phyloP scores from a whole-genome alignment of 140 eudicot genomes.

The Cichorium intybus region DNA sequence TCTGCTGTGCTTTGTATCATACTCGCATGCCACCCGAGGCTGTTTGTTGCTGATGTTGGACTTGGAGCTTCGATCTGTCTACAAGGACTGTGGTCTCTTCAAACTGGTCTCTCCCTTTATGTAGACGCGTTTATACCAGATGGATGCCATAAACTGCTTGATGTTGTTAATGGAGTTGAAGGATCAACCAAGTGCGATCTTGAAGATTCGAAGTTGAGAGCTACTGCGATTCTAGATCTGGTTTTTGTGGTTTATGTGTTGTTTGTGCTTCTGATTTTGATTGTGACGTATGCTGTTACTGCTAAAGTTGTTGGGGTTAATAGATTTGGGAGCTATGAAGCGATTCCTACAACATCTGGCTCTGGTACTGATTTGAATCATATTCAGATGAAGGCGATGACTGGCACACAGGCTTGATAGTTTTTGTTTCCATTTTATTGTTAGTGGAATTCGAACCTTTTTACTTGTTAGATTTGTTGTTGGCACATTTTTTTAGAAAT shows the following conservation, averaged over 20 bases:
- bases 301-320: conserved; percentile 58
- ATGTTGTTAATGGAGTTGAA: conserved; percentile 77
- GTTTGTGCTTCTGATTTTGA: conserved; percentile 49
- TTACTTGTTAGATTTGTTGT: conserved; percentile 13
- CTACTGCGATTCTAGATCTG: conserved; percentile 70
- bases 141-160: conserved; percentile 85
- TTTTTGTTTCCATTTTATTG: not conserved
- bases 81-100: conserved; percentile 84
- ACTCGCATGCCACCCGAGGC: conserved; percentile 66
- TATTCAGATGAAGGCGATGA: conserved; percentile 79
- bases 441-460: conserved; percentile 4
- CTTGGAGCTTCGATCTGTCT: conserved; percentile 60
- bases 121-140: conserved; percentile 88
- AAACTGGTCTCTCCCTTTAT: conserved; percentile 70
- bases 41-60: conserved; percentile 64
- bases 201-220: conserved; percentile 82
- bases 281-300: conserved; percentile 47
- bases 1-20: conserved; percentile 48
- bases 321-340: conserved; percentile 80
- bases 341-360: conserved; percentile 54
- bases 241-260: conserved; percentile 67
- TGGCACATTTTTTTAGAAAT: conserved; percentile 20
- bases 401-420: conserved; percentile 76
- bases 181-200: conserved; percentile 88
- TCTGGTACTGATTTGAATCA: conserved; percentile 48